Evolutionary conservation across 2,329 filamentous ascomycete species (phyloP).

Genomic region (Plectosphaerella plurivora): DNA sequence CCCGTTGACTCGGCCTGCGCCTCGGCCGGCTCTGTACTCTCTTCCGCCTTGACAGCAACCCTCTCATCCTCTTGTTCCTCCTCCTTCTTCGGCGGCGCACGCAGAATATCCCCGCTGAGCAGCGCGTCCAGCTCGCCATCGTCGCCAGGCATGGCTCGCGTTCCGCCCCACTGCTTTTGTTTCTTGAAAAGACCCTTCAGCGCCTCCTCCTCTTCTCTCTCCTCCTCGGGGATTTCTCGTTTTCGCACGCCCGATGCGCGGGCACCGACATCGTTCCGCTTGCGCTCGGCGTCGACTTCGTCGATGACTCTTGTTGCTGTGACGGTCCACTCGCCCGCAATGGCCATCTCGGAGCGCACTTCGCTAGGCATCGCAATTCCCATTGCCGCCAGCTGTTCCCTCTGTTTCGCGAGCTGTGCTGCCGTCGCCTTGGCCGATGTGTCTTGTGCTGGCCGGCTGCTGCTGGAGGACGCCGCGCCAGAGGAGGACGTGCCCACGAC

Average conservation of each 20-base stretch:
- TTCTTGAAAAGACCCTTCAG: conserved; percentile 58
- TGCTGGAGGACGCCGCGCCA: conserved; percentile 22
- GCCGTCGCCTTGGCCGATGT: conserved; percentile 33
- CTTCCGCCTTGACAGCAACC: conserved; percentile 20
- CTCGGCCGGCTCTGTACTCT: conserved; percentile 3
- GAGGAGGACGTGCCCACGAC: conserved; percentile 50
- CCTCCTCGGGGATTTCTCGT: conserved; percentile 54
- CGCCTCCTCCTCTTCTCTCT: conserved; percentile 56
- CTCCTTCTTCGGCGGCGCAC: conserved; percentile 22
- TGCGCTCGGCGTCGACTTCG: conserved; percentile 33
- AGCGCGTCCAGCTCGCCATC: conserved; percentile 60
- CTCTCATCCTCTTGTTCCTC: conserved; percentile 6
- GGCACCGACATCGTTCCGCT: conserved; percentile 34
- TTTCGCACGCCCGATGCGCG: conserved; percentile 58
- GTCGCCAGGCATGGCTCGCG: conserved; percentile 39
- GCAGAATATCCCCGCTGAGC: conserved; percentile 32
- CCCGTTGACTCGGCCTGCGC: conserved; percentile 19
- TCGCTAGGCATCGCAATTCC: conserved; percentile 81
- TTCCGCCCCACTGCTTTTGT: conserved; percentile 49
- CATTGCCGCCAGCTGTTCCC: conserved; percentile 82
- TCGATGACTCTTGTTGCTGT: conserved; percentile 58
- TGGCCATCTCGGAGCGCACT: conserved; percentile 74
- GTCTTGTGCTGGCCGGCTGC: not conserved
- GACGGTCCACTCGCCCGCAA: conserved; percentile 84
- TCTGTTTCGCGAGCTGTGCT: conserved; percentile 73